Evolutionary conservation across 257 asterid species (phyloP), one percentile per base, ranked within the genome.

Genomic region (Rauvolfia tetraphylla): DNA sequence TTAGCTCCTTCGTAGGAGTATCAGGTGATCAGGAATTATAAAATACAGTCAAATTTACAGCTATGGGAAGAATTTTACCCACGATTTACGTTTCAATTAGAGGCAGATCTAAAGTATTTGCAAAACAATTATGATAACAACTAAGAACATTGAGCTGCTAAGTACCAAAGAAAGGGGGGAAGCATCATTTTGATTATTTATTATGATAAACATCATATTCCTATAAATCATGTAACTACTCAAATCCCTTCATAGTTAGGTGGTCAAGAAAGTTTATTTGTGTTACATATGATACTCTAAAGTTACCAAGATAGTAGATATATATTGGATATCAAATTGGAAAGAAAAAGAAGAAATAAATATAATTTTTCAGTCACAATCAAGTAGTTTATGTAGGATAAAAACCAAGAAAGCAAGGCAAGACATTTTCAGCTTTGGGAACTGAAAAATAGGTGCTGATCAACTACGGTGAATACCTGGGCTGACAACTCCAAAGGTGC

Each of bases 401-500:
- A 17, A 63, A 68, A 38, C 49, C 34, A 39, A 69, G 42, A 8
- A 22, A 53, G 25, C 8, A 1, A 49, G 54, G 4, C 2, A 23
- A 9, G 22, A 71, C n/a, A 27, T 23, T 59, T 38, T 44, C 36
- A 29, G 36, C 56, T 33, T 49, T 27, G 31, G 49, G 36, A 49
- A 68, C 56, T 39, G 57, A 54, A 48, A 10, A 18, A 73, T 36
- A 75, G 72, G 17, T 20, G 68, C 33, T 36, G 11, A 27, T 38
- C 27, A 76, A 73, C 13, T 34, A 36, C 49, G 72, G 67, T 42
- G 38, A 36, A 72, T 93, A 95, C 98, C 98, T 90, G 98, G 76
- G 90, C 79, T 69, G 98, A 90, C 75, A 87, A 85, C 78, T 95
- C 98, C 76, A 88, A 92, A 38, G 96, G 92, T 62, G 98, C 98